Percentiles rank a stretch among this genome's conserved stretches.
phyloP scores from a whole-genome alignment of 1,284 basidiomycete species.

The Malassezia caprae region DNA sequence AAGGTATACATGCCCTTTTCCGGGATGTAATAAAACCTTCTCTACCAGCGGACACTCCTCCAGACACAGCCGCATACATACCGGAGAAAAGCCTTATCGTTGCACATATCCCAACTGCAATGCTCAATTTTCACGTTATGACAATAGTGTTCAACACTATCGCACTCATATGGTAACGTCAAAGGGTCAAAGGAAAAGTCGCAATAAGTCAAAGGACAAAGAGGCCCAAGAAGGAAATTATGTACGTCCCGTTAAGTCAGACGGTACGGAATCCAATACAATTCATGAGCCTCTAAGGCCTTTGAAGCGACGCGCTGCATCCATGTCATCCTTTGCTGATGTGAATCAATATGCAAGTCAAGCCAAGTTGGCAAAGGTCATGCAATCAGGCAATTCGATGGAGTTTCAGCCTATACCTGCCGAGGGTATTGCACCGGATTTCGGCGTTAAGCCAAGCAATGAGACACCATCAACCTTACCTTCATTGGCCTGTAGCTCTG shows the following conservation, averaged over 20 bases:
- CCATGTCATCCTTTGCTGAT: neutral
- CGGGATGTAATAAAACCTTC: slow-evolving; percentile 62
- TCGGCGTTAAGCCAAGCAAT: neutral
- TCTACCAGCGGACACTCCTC: slow-evolving; percentile 74
- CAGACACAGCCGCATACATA: slow-evolving; percentile 67
- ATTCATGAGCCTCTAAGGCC: neutral
- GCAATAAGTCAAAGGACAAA: neutral
- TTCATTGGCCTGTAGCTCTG: neutral
- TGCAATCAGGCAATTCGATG: neutral
- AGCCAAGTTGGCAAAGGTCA: neutral
- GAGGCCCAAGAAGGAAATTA: neutral
- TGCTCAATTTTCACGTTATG: slow-evolving; percentile 46
- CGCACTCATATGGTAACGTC: slow-evolving; percentile 42
- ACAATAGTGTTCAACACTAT: slow-evolving; percentile 47
- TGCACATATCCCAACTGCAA: slow-evolving; percentile 47
- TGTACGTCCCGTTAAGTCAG: neutral
- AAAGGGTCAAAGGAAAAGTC: slow-evolving; percentile 24
- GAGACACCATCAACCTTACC: neutral
- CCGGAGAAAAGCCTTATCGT: slow-evolving; percentile 49
- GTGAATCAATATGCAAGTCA: neutral
- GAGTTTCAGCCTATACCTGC: neutral
- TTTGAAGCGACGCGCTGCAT: neutral
- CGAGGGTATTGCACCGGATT: neutral
- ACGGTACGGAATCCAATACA: neutral
- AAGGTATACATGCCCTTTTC: slow-evolving; percentile 54